These are phyloP conservation scores for Nectriaceae sp. DNA, from an alignment of 2,329 filamentous ascomycete species.

Conservation along the genomic window DNA sequence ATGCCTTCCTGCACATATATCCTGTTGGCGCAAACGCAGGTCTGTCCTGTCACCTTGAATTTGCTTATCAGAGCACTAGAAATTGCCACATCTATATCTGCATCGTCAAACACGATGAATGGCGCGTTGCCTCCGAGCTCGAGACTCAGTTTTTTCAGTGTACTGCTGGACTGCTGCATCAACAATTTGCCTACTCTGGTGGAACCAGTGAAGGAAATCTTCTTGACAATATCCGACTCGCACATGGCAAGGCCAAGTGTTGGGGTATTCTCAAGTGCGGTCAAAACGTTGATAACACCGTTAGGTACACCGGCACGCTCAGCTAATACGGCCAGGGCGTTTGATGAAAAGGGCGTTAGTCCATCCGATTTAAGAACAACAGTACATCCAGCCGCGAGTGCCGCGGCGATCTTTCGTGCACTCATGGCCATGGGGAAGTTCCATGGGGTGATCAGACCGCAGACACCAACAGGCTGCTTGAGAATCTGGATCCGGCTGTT, in stretches of 20 bases:
- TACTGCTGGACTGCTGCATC: constrained; percentile 67
- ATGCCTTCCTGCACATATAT: constrained; percentile 59
- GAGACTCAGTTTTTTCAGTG: constrained; percentile 70
- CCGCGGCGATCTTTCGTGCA: constrained; percentile 46
- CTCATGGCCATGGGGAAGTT: constrained; percentile 61
- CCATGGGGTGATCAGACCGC: constrained; percentile 41
- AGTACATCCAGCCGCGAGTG: constrained; percentile 71
- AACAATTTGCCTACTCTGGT: constrained; percentile 45
- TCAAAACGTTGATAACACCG: constrained; percentile 55
- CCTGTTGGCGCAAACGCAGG: constrained; percentile 64
- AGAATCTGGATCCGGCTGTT: constrained; percentile 48
- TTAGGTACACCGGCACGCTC: constrained; percentile 65
- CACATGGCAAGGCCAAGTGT: constrained; percentile 67
- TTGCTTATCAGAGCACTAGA: constrained; percentile 64
- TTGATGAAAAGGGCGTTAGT: constrained; percentile 84
- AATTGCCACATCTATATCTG: constrained; percentile 66
- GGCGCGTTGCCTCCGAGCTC: constrained; percentile 65
- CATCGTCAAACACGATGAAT: constrained; percentile 63
- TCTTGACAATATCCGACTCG: constrained; percentile 60
- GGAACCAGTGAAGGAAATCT: constrained; percentile 71
- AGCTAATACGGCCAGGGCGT: constrained; percentile 79
- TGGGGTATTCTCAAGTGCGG: constrained; percentile 65
- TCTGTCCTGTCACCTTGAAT: constrained; percentile 70
- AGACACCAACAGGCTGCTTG: constrained; percentile 33
- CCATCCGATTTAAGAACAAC: constrained; percentile 83